Evolutionary conservation across 139 green algal species (phyloP).

Genomic region (Nannochloris sp.): DNA sequence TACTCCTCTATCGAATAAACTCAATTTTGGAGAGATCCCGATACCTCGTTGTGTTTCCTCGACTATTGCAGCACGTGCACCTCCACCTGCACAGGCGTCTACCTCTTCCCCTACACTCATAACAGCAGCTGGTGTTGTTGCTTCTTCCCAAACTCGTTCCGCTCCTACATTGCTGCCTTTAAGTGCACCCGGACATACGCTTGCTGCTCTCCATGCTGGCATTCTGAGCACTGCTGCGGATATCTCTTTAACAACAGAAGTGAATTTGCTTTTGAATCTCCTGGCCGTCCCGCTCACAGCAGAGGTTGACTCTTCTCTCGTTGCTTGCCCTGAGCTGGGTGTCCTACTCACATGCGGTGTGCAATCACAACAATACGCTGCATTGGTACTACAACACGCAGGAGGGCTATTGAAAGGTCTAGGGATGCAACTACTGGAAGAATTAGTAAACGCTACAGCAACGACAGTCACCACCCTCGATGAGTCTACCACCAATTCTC

Average conservation of each 20-base stretch:
- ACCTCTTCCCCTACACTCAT: too few relatives aligned
- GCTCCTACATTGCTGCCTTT: too few relatives aligned
- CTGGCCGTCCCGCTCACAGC: slow-evolving; percentile 15
- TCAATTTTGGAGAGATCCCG: too few relatives aligned
- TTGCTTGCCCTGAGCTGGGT: background rate
- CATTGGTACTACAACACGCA: slow-evolving; percentile 9
- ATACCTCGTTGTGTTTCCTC: too few relatives aligned
- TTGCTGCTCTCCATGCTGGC: background rate
- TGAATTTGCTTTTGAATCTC: slow-evolving; percentile 41
- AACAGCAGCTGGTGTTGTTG: too few relatives aligned
- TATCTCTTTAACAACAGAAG: slow-evolving; percentile 20
- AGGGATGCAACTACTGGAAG: slow-evolving; percentile 22
- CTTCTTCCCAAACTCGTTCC: too few relatives aligned
- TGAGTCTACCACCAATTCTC: background rate
- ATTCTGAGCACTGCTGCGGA: background rate
- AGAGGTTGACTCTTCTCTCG: slow-evolving; percentile 3
- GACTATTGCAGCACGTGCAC: too few relatives aligned
- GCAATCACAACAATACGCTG: slow-evolving; percentile 12
- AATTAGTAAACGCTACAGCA: background rate
- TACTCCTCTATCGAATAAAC: too few relatives aligned
- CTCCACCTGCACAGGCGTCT: background rate
- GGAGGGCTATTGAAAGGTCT: slow-evolving; percentile 29
- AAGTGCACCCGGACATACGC: background rate
- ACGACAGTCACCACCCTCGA: background rate
- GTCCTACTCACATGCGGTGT: slow-evolving; percentile 3